Evolutionary conservation across 192 early-diverging fungal species (phyloP), one percentile per base, ranked within the genome.

Genomic region (Diversispora eburnea): DNA sequence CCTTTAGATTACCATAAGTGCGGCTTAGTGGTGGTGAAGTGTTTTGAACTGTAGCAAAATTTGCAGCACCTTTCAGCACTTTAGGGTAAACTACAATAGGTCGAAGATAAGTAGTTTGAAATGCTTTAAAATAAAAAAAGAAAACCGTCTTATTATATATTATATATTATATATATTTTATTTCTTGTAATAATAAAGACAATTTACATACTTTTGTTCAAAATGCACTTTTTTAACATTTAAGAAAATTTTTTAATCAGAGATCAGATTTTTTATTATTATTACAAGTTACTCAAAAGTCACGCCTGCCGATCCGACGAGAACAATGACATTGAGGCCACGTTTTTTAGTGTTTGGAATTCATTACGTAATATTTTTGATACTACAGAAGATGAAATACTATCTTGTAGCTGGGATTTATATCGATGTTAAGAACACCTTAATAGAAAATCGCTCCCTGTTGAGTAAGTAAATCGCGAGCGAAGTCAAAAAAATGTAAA

Each of bases 1-100:
- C 97, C 72, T 84, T 89, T 65, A 97, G 83, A 71, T 79, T 82
- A 59, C 91, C 92, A 70, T 88, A 93, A 72, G 74, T 82, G 13
- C 84, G 83, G 63, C 80, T 67, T 51, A 56, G 72, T 3, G 61
- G 72, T 3, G 83, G 75, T 45, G 78, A 77, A 9, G 67, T n/a
- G n/a, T 47, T 71, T 56, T 71, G 69, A 58, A 71, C 56, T 20
- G 69, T 71, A 13, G 69, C 69, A 48, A 58, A 71, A 17, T 43
- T 71, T 20, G 61, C 33, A n/a, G 17, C 17, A n/a, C 61, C 61
- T 42, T 63, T 63, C 41, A 63, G 45, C 8, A 33, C 25, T 10
- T 19, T 17, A 59, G 8, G 20, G 20, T 25, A 25, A 59, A 25
- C 57, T 13, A 59, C 8, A n/a, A n/a, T 19, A n/a, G 61, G 6